Base-by-base conservation (phyloP, 75 land plant species). In the Sequoiadendron giganteum region DNA sequence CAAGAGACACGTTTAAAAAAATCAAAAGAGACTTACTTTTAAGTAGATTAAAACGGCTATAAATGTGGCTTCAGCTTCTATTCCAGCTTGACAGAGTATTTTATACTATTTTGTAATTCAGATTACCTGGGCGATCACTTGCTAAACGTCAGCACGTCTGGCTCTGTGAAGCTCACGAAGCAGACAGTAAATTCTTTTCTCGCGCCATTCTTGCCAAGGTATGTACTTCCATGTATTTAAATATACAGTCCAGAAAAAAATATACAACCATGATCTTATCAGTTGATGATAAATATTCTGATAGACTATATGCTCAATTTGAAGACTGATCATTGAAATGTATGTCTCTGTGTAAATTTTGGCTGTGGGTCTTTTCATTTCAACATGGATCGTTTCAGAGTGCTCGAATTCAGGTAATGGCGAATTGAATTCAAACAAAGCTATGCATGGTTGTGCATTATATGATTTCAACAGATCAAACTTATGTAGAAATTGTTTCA, bases 201-300 rank as follows among this genome's bases (percentile, higher is more conserved):
- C 89, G 98, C 84, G 93, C 97, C 8, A 93, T 97, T 85, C 96
- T 97, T 75, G 98, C 98, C 36, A 97, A 97, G 98, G 98, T 97
- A 90, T 52, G 30, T 42, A 49, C 10, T 49, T 49, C 0, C 52
- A 49, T 49, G 52, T 11, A 49, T 49, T 10, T 49, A 49, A 10
- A 49, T 49, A 49, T 10, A 9, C 10, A 1, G 1, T 49, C 52
- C 49, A 48, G 49, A 48, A 48, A 49, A 49, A 9, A 49, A 49
- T 48, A 52, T 52, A 14, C 14, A 52, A 13, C 15, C 55, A 52
- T 13, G 55, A 52, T 52, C 55, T 52, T 42, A 42, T 42, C 43
- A 36, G 38, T 36, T 49, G 49, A 8, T 47, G 49, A 47, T 47
- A 47, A 47, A 6, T 47, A 47, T 9, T 47, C 0, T 10, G 38